These are phyloP conservation scores for Entonaema liquescens DNA, from an alignment of 495 filamentous ascomycete species.

Conservation along the genomic window DNA sequence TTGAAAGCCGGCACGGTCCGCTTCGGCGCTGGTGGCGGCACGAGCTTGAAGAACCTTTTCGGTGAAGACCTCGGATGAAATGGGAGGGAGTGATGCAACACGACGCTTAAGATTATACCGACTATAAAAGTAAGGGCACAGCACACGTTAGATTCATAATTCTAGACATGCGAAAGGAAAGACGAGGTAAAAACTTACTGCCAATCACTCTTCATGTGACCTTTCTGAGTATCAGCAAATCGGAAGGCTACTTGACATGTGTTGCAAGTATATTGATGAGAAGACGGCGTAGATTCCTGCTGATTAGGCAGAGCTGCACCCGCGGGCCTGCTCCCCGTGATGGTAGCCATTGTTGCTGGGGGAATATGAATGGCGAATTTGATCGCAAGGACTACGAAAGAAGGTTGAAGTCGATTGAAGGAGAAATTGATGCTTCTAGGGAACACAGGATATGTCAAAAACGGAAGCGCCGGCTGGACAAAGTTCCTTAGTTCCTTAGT, in stretches of 20 bases:
- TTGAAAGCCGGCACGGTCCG: slow-evolving; percentile 89
- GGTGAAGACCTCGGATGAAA: slow-evolving; percentile 91
- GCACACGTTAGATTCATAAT: slow-evolving; percentile 24
- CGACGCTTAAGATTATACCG: slow-evolving; percentile 97
- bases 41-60: slow-evolving; percentile 97
- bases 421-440: neutral
- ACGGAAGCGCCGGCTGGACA: slow-evolving; percentile 12
- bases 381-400: neutral
- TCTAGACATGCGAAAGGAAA: slow-evolving; percentile 5
- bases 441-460: slow-evolving; percentile 17
- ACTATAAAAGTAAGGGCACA: slow-evolving; percentile 54
- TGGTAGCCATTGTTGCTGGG: slow-evolving; percentile 61
- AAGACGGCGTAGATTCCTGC: slow-evolving; percentile 53
- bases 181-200: slow-evolving; percentile 71
- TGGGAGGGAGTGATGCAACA: slow-evolving; percentile 88
- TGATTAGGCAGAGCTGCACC: slow-evolving; percentile 41
- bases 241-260: slow-evolving; percentile 97
- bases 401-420: neutral
- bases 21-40: slow-evolving; percentile 80
- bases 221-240: slow-evolving; percentile 88
- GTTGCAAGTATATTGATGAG: slow-evolving; percentile 96
- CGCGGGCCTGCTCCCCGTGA: slow-evolving; percentile 53
- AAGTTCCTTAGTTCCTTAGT: slow-evolving; percentile 12
- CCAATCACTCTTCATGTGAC: slow-evolving; percentile 98
- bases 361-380: neutral